Evolutionary conservation across 345 rosid genomes (phyloP).

Genomic region (Salix viminalis): DNA sequence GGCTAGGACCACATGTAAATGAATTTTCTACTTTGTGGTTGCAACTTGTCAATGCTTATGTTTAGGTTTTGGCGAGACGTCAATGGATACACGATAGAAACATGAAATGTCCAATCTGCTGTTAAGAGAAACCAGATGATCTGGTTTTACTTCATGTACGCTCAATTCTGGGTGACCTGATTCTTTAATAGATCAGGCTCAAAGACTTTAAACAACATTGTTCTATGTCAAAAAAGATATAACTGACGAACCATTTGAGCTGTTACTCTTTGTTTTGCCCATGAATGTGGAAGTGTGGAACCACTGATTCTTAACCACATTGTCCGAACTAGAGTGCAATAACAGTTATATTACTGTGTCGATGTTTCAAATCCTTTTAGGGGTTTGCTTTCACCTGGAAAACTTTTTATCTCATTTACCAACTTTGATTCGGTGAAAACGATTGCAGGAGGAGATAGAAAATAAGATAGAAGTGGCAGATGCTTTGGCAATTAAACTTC

Average conservation of each 20-base stretch:
- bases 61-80: background rate
- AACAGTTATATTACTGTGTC: background rate
- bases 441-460: conserved; percentile 77
- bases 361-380: background rate
- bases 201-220: background rate
- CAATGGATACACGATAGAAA: background rate
- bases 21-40: background rate
- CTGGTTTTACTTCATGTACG: background rate
- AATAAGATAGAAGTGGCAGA: conserved; percentile 89
- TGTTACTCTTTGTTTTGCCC: background rate
- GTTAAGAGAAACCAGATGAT: background rate
- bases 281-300: background rate
- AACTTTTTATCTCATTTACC: background rate
- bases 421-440: background rate
- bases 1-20: background rate
- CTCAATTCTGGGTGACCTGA: no score
- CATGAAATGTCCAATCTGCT: background rate
- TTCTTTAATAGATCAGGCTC: background rate
- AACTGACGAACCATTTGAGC: background rate
- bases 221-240: background rate
- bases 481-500: conserved; percentile 84
- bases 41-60: background rate
- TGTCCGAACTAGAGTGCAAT: background rate
- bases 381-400: background rate
- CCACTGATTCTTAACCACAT: background rate